Evolutionary conservation across 768 basidiomycete species (phyloP), one percentile per base, ranked within the genome.

Genomic region (Tremella yokohamensis): DNA sequence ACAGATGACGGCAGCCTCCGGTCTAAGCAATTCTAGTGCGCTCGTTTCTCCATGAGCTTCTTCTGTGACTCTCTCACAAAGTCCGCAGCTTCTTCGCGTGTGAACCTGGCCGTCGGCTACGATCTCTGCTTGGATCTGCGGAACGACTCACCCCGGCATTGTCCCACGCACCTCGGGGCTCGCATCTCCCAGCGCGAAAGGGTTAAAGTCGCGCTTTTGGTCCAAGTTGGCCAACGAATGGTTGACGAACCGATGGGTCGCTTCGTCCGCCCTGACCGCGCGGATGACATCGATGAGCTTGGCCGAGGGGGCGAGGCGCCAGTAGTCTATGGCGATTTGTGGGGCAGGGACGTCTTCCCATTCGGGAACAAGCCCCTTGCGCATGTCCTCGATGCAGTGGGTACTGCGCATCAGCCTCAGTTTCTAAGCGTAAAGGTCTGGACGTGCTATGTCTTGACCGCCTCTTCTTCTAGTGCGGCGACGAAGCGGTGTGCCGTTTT

Each of bases 401-500:
- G 92, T 90, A 75, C 62, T 66, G 49, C 8, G 15, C 13, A n/a
- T 49, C 20, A 50, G 16, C 34, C 13, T 8, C n/a, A 42, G 3
- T 42, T n/a, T 15, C 47, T 18, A 29, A 11, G 24, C n/a, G 24
- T 34, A 8, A 18, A 38, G 25, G n/a, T 48, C 47, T 64, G 15
- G 51, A 79, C 87, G 61, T 70, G 88, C 88, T 96, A 96, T 16
- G 94, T 97, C 51, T 85, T 54, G 8, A 93, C 89, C 11, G 96
- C 94, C 74, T 99, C 93, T 79, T 99, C 96, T 69, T 99, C 96
- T 11, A 94, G 81, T 70, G 88, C 80, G 39, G 85, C 91, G 49
- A 97, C 93, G 72, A 96, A 96, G 39, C 93, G 88, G 78, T 94
- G 93, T 68, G 75, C 72, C 2, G 66, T 65, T 38, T 59, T 62